phyloP scores from a whole-genome alignment of 1,284 basidiomycete species.

The Heterobasidion annosum region DNA sequence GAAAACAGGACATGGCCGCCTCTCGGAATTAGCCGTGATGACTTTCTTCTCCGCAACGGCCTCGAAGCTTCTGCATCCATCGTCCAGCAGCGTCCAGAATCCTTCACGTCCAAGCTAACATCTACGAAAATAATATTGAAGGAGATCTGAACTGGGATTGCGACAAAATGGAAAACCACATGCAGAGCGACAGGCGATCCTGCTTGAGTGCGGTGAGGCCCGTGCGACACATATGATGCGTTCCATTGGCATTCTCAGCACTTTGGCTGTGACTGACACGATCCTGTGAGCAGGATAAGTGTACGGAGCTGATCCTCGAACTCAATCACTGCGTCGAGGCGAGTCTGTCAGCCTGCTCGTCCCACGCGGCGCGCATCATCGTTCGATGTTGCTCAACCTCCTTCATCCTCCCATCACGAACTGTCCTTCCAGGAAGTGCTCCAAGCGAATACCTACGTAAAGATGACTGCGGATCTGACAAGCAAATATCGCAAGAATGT shows the following conservation, averaged over 20 bases:
- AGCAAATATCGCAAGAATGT: conserved; percentile 82
- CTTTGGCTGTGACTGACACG: conserved; percentile 4
- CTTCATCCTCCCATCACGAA: too few species aligned
- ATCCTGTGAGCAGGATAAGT: conserved; percentile 48
- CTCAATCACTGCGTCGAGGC: conserved; percentile 71
- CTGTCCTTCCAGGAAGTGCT: conserved; percentile 48
- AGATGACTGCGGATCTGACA: conserved; percentile 69
- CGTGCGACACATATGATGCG: background rate
- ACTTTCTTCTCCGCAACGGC: too few species aligned
- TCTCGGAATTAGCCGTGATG: too few species aligned
- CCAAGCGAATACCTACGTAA: conserved; percentile 60
- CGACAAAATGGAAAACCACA: conserved; percentile 76
- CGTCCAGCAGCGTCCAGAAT: too few species aligned
- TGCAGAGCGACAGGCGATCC: conserved; percentile 82
- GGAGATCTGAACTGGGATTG: too few species aligned
- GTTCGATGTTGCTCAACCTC: too few species aligned
- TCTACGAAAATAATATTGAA: too few species aligned
- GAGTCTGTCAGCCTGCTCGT: too few species aligned
- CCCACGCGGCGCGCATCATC: too few species aligned
- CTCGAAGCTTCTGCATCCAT: too few species aligned
- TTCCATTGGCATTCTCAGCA: background rate
- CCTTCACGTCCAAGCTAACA: too few species aligned
- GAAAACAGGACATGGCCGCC: too few species aligned
- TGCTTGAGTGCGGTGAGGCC: conserved; percentile 72
- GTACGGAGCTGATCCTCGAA: conserved; percentile 74